Percentiles rank a stretch among this genome's conserved stretches.
phyloP scores from a whole-genome alignment of 768 basidiomycete species.

The Termitomyces sp. region DNA sequence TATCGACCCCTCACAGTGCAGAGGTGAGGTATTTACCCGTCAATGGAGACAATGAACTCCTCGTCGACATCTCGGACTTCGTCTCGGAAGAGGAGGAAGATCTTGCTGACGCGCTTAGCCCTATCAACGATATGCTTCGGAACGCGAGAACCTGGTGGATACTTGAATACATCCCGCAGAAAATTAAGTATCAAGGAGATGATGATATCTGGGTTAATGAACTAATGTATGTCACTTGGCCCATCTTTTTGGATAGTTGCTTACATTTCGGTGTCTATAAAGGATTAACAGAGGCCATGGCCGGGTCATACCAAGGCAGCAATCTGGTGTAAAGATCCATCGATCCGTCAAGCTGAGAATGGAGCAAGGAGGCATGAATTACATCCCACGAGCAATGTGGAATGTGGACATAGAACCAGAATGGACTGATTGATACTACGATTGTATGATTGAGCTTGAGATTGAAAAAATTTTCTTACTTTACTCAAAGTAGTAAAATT shows the following conservation, averaged over 20 bases:
- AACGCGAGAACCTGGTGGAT: conserved; percentile 54
- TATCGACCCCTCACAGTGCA: conserved; percentile 16
- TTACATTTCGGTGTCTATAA: neutral
- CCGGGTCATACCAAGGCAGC: conserved; percentile 35
- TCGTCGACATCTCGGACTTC: conserved; percentile 24
- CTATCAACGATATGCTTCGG: conserved; percentile 53
- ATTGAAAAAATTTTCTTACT: too few species aligned
- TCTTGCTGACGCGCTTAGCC: conserved; percentile 44
- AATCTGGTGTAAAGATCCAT: conserved; percentile 33
- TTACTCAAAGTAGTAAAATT: too few species aligned
- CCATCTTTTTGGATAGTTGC: neutral
- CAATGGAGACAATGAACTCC: conserved; percentile 16
- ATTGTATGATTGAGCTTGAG: too few species aligned
- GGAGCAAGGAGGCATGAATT: conserved; percentile 29
- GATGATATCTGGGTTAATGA: conserved; percentile 33
- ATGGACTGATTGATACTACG: conserved; percentile 32
- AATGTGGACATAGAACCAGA: conserved; percentile 26
- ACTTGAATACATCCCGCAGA: conserved; percentile 45
- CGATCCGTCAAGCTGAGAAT: conserved; percentile 40
- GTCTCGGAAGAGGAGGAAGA: conserved; percentile 57
- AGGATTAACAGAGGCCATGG: conserved; percentile 39
- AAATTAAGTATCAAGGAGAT: conserved; percentile 32
- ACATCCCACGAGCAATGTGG: conserved; percentile 35
- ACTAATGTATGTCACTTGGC: conserved; percentile 25
- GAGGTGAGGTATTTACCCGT: conserved; percentile 12